Conservation (phyloP, 495 filamentous ascomycete species). For the Xylaria flabelliformis region DNA sequence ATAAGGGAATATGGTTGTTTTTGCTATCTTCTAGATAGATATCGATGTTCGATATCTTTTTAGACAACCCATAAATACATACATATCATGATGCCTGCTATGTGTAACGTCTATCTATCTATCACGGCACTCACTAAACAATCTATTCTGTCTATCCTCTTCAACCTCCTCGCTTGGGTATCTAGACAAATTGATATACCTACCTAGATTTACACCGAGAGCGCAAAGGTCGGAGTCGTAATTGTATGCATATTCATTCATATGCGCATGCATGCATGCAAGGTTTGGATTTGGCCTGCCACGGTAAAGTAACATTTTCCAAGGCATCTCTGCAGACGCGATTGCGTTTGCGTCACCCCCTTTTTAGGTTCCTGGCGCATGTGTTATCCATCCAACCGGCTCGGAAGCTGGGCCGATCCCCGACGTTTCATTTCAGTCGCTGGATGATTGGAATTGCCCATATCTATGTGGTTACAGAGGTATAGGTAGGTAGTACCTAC, state of each 20-base stretch:
- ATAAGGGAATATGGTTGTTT: neutral
- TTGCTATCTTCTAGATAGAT: neutral
- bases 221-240: no score
- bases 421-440: neutral
- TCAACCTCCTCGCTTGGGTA: no score
- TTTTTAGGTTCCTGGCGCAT: neutral
- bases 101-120: no score
- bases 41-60: neutral
- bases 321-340: neutral
- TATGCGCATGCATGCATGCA: neutral
- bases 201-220: no score
- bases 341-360: neutral
- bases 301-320: neutral
- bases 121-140: no score
- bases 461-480: neutral
- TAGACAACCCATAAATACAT: neutral
- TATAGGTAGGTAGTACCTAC: neutral
- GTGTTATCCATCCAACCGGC: neutral
- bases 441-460: neutral
- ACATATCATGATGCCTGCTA: no score
- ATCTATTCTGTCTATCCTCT: no score
- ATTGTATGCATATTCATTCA: neutral
- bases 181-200: no score
- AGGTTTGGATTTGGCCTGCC: no score
- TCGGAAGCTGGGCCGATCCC: slow-evolving; percentile 1